Percentiles rank a stretch among this genome's conserved stretches.
phyloP scores from a whole-genome alignment of 257 asterid genomes.

The Nicotiana tabacum region DNA sequence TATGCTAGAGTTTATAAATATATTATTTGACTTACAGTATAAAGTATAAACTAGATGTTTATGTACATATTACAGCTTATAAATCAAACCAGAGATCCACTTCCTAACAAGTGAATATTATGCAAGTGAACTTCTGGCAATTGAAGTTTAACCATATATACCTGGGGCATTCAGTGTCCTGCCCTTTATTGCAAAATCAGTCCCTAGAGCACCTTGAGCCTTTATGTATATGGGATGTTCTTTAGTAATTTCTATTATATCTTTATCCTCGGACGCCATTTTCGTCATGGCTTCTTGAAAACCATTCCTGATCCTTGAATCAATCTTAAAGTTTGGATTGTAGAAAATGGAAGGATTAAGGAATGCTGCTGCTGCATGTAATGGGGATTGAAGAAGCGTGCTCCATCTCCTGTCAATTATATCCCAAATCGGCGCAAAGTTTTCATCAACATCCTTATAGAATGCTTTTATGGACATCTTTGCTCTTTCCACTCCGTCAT shows the following conservation, averaged over 20 bases:
- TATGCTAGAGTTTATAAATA: not conserved
- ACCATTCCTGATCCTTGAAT: conserved; percentile 37
- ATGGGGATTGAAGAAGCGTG: conserved; percentile 29
- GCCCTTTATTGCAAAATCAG: conserved; percentile 42
- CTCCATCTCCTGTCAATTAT: conserved; percentile 42
- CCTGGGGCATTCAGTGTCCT: conserved; percentile 43
- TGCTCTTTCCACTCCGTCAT: conserved; percentile 39
- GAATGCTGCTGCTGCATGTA: conserved; percentile 40
- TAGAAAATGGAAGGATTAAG: conserved; percentile 45
- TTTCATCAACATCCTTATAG: conserved; percentile 32
- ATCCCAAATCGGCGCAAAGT: conserved; percentile 33
- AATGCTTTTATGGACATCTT: conserved; percentile 32
- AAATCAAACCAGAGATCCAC: not conserved
- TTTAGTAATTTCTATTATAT: conserved; percentile 35
- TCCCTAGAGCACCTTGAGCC: conserved; percentile 43
- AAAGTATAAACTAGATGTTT: not conserved
- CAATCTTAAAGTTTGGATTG: conserved; percentile 26
- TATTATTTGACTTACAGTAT: not conserved
- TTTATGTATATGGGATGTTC: conserved; percentile 36
- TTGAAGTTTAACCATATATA: conserved; percentile 20
- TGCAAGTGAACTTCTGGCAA: not conserved
- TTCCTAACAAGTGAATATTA: not conserved
- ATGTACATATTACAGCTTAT: not conserved
- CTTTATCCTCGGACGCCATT: conserved; percentile 30
- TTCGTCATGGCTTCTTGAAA: conserved; percentile 47